Percentiles rank a stretch among this genome's conserved stretches.
These are phyloP conservation scores for Simplicillium aogashimaense DNA, from an alignment of 2,329 filamentous ascomycete genomes.

Conservation along the genomic window DNA sequence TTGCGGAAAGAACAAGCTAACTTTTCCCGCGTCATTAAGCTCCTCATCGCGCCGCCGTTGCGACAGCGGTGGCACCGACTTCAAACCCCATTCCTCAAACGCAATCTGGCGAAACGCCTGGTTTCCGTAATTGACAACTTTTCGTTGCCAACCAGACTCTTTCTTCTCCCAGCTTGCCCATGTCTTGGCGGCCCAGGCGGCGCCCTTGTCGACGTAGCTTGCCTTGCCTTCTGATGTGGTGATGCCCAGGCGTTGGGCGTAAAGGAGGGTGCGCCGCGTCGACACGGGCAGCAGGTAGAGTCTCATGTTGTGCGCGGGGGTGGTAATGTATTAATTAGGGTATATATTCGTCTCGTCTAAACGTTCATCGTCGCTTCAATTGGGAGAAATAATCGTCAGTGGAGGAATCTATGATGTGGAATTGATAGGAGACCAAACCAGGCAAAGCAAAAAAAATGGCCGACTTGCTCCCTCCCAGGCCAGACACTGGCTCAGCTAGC, in stretches of 20 bases:
- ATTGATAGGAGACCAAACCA: no score
- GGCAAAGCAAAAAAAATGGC: no score
- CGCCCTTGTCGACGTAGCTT: constrained; percentile 57
- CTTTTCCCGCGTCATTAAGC: constrained; percentile 49
- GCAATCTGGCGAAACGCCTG: constrained; percentile 76
- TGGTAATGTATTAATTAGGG: constrained; percentile 1
- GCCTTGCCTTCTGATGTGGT: constrained; percentile 35
- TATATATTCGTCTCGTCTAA: background rate
- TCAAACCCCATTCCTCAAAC: constrained; percentile 95
- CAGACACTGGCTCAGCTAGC: no score
- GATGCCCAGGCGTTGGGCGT: constrained; percentile 67
- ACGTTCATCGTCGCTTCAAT: no score
- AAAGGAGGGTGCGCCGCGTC: constrained; percentile 81
- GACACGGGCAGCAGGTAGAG: constrained; percentile 91
- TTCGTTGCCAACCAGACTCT: constrained; percentile 78
- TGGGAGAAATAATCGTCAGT: no score
- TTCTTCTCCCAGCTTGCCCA: constrained; percentile 86
- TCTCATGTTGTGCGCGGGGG: constrained; percentile 52
- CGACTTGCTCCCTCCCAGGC: no score
- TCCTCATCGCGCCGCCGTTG: constrained; percentile 55
- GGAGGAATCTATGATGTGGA: no score
- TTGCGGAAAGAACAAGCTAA: constrained; percentile 68
- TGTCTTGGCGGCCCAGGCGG: constrained; percentile 59
- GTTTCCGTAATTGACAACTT: constrained; percentile 80
- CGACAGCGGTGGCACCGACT: constrained; percentile 80